Evolutionary conservation across 768 basidiomycete genomes (phyloP), one percentile per base, ranked within the genome.

Genomic region (Suillus brevipes): DNA sequence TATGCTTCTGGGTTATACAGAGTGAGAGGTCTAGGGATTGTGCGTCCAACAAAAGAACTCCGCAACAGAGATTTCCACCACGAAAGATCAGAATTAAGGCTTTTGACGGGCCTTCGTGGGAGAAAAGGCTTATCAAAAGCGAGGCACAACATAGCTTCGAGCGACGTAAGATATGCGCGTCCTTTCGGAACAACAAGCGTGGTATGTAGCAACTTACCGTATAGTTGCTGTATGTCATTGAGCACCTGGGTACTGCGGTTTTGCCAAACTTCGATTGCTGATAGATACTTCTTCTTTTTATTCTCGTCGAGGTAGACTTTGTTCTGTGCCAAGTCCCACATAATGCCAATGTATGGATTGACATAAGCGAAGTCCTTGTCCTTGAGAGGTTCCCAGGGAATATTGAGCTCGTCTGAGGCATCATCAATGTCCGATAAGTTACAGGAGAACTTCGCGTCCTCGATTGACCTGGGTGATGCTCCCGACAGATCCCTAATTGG

Each of bases 181-280:
- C 74, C 75, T 20, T 3, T 56, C 6, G 77, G 75, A 20, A 80
- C 45, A 6, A 83, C 70, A 1, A 73, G 64, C 37, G 69, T 73
- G 0, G 76, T 64, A 57, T 83, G 82, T 0, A 79, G 66, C 0
- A 83, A 73, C 58, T 83, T 81, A 0, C 83, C 78, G 57, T 81
- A 77, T 0, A 84, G 72, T 18, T 70, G 75, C 31, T 77, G 68
- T 1, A 77, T 73, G 8, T 83, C 74, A 0, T 73, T 63, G 6
- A 79, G 69, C 6, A 65, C 67, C 65, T 82, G 81, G 0, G 66
- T 68, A 0, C 8, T 1, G 20, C 9, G 20, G 4, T 8, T n/a
- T 4, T n/a, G 43, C 43, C 43, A 45, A 0, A 20, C 43, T 18
- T n/a, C 9, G 8, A 45, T n/a, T 6, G 43, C 43, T 20, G 8